Evolutionary conservation across 2,329 filamentous ascomycete species (phyloP).

Genomic region (Blumeria hordei): DNA sequence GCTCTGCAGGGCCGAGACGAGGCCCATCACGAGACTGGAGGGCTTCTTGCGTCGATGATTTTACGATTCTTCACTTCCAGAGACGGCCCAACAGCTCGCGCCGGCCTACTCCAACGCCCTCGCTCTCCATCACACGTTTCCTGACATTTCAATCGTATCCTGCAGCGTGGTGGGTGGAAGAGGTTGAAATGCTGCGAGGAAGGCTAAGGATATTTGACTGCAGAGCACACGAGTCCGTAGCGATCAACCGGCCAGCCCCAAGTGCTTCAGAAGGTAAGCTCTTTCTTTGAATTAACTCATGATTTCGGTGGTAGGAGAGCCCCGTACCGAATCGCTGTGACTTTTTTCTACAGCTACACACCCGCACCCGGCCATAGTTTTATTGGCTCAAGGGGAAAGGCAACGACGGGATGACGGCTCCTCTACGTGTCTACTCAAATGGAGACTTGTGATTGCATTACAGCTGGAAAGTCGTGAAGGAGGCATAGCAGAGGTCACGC

Average conservation of each 20-base stretch:
- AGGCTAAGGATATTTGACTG: not conserved
- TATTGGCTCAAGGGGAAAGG: not conserved
- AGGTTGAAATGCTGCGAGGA: not conserved
- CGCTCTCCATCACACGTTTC: not conserved
- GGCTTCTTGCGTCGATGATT: too few species aligned
- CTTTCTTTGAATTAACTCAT: not conserved
- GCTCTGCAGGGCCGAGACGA: too few species aligned
- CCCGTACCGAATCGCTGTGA: not conserved
- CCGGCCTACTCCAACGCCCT: not conserved
- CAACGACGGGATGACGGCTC: not conserved
- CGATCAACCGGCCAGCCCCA: not conserved
- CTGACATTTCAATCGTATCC: not conserved
- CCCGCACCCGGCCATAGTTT: not conserved
- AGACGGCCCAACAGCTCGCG: not conserved
- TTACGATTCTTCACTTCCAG: too few species aligned
- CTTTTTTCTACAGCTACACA: not conserved
- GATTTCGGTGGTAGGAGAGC: not conserved
- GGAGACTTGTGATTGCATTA: not conserved
- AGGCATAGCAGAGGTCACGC: not conserved
- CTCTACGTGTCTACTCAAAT: not conserved
- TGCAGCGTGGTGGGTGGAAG: not conserved
- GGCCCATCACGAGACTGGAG: too few species aligned
- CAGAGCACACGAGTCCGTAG: not conserved
- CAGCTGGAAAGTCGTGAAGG: not conserved
- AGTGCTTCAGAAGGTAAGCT: not conserved